Evolutionary conservation across 2,329 filamentous ascomycete species (phyloP), one percentile per base, ranked within the genome.

Genomic region (Triangularia setosa): DNA sequence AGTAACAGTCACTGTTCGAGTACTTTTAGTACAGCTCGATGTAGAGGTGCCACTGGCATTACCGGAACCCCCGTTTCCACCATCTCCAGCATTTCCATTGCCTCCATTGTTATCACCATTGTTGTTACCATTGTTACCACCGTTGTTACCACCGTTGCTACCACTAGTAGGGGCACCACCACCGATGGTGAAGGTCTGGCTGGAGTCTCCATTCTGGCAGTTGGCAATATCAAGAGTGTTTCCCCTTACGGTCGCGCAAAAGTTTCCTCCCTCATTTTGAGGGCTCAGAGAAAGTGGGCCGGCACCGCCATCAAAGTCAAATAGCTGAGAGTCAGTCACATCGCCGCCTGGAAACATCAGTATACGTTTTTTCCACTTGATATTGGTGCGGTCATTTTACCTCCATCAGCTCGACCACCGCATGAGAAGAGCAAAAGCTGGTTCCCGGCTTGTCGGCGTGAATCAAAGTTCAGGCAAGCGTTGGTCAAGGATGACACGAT

Each of bases 381-480:
- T 14, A 5, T 27, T 30, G 16, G 30, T 23, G 1, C 7, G 12
- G 8, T 12, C 9, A 16, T 71, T 74, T 63, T 67, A 78, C 75
- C 74, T 54, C 84, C 84, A 64, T 83, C 84, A 21, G 84, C 84
- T 44, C 84, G 78, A 16, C 84, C 84, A 59, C 84, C 84, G 66
- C 84, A 87, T 11, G 84, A 84, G 69, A 87, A 87, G 24, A 87
- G 76, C 33, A 82, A 69, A 14, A 85, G 82, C 68, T 84, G 83
- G 69, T 82, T 81, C 11, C 82, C 83, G 2, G 77, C 75, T 0
- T 77, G 73, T 27, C 83, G 78, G 56, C 84, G 78, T 4, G 80
- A 78, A 68, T 87, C 84, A 65, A 85, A 84, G 75, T 85, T 87
- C 69, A 85, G 75, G 70, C 84, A 87, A 53, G 84, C 84, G 71